Evolutionary conservation across 1,284 basidiomycete genomes (phyloP).

Genomic region (Jaminaea rosea): DNA sequence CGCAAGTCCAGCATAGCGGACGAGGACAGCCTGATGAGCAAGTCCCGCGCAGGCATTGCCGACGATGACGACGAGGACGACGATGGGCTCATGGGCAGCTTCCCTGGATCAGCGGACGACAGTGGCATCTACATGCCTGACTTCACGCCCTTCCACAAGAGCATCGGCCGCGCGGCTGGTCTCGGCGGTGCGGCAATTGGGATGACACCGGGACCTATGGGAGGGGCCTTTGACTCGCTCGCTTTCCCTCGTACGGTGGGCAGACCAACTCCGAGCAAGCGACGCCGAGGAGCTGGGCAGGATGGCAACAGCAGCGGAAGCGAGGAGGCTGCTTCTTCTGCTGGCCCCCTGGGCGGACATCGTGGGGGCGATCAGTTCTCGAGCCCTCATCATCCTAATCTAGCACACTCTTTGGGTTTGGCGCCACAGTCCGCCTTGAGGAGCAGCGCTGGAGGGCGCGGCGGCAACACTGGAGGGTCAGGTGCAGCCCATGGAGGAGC

Average conservation of each 20-base stretch:
- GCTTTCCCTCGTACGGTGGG: not conserved
- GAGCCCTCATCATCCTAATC: constrained; percentile 38
- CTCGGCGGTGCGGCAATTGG: not conserved
- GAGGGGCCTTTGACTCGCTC: not conserved
- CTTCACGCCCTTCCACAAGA: constrained; percentile 1
- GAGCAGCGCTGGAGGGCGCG: not conserved
- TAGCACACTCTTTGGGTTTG: constrained; percentile 35
- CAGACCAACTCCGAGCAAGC: not conserved
- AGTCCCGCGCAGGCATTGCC: not conserved
- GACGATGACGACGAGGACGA: not conserved
- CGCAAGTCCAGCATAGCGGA: no score
- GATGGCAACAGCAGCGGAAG: not conserved
- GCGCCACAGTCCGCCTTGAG: constrained; percentile 33
- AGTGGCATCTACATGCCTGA: not conserved
- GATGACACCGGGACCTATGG: not conserved
- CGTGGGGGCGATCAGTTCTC: constrained; percentile 27
- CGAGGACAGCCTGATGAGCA: not conserved
- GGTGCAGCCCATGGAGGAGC: constrained; percentile 2
- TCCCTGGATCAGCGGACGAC: no score
- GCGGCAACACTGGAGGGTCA: not conserved
- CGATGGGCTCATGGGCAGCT: not conserved
- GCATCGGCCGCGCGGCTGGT: not conserved
- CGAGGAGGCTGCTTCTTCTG: not conserved
- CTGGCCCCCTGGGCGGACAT: not conserved
- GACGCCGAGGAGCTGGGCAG: constrained; percentile 3